Evolutionary conservation across 1,139 yeast species (phyloP), one percentile per base, ranked within the genome.

Genomic region (Hanseniaspora sp.): DNA sequence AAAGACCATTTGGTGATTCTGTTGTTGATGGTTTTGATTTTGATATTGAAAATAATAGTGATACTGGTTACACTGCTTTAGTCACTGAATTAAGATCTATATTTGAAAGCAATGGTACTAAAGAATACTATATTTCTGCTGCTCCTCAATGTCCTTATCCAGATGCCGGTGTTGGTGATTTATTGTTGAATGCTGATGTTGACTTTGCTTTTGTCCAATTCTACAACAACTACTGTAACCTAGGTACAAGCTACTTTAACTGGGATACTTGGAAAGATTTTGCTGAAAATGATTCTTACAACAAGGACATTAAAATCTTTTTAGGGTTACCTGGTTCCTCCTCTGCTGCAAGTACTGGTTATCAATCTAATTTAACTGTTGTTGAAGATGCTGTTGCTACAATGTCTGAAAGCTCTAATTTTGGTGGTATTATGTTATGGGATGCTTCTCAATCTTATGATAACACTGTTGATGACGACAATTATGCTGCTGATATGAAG

Each of bases 101-200:
- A 58, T 86, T 77, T 62, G 71, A 71, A 18, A 66, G 71, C 28
- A 41, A 46, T 6, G 82, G 81, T 62, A 73, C 84, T 23, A 82
- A 78, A 67, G 63, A 69, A 15, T 90, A 85, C 71, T 88, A 85
- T 67, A 72, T 90, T 51, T 79, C 95, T 54, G 96, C 96, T 59
- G 95, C 97, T 59, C 97, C 97, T 31, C 97, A 90, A 72, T 90
- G 97, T 72, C 85, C 83, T 18, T 86, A 82, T 66, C 97, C 96
- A 23, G 97, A 90, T 71, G 87, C 83, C 7, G 79, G 85, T 46
- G 80, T 84, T 46, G 95, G 95, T 58, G 78, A 80, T 55, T 70
- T 84, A 40, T 69, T 90, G 61, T 71, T 72, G 29, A 70, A 76
- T 40, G 79, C 85, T 23, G 74, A 78, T 46, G 72, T 90, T 59